Evolutionary conservation across 495 filamentous ascomycete species (phyloP).

Genomic region (Penicillium lividum): DNA sequence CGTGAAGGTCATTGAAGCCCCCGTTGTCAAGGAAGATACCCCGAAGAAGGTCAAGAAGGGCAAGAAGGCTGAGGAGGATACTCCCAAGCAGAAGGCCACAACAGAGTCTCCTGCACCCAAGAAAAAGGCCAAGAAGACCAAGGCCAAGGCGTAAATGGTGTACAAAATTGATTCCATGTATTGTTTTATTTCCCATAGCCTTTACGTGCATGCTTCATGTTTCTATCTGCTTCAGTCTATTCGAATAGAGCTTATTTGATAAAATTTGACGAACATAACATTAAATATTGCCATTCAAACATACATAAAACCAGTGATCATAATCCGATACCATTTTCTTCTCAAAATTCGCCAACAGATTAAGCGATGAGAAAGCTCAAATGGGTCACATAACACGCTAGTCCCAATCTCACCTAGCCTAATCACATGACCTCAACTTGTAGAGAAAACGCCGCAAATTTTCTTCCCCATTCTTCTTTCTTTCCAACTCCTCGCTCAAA

Average conservation of each 20-base stretch:
- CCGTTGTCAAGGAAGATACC: conserved; percentile 33
- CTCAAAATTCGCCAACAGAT: background rate
- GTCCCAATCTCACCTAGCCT: conserved; percentile 23
- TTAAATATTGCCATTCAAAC: too few species aligned
- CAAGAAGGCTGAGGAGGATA: conserved; percentile 36
- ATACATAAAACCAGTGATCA: background rate
- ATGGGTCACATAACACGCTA: background rate
- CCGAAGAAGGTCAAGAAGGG: conserved; percentile 43
- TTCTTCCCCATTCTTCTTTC: conserved; percentile 30
- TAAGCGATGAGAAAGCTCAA: background rate
- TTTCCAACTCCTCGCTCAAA: conserved; percentile 88
- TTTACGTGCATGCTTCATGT: conserved; percentile 10
- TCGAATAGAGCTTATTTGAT: background rate
- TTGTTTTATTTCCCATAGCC: conserved; percentile 9
- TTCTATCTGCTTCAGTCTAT: conserved; percentile 15
- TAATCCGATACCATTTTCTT: background rate
- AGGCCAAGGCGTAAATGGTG: conserved; percentile 37
- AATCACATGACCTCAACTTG: conserved; percentile 24
- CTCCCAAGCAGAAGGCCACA: conserved; percentile 33
- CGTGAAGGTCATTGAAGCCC: conserved; percentile 30
- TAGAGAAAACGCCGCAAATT: conserved; percentile 30
- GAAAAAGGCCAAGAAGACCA: conserved; percentile 30
- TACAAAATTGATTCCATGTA: conserved; percentile 19
- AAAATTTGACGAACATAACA: background rate
- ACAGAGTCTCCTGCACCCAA: conserved; percentile 8